A percentile compares a stretch with the other conserved stretches of the same genome.
Conservation (phyloP, 2,329 filamentous ascomycete species). For the Alternaria consortialis region DNA sequence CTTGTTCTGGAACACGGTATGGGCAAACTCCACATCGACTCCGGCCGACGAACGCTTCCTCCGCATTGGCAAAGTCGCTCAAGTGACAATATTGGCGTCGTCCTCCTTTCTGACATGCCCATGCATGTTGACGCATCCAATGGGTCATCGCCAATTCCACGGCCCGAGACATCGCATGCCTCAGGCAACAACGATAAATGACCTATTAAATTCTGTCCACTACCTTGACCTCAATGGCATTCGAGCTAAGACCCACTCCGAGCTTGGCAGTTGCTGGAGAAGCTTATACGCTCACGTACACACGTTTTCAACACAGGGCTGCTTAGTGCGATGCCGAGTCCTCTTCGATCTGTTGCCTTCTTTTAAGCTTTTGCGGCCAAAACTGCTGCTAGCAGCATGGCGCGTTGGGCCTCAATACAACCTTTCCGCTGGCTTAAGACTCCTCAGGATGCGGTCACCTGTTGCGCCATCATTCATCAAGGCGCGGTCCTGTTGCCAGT, state of each 20-base stretch:
- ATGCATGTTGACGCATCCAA: not conserved
- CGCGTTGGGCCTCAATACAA: not conserved
- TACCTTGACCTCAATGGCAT: not conserved
- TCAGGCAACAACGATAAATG: not conserved
- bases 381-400: not conserved
- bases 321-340: not conserved
- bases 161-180: not conserved
- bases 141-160: not conserved
- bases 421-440: not conserved
- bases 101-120: not conserved
- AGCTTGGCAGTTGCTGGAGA: not conserved
- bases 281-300: not conserved
- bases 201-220: not conserved
- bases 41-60: not conserved
- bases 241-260: not conserved
- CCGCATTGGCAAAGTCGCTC: not conserved
- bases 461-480: not conserved
- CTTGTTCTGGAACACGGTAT: not conserved
- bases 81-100: not conserved
- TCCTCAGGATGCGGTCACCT: not conserved
- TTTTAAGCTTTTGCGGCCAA: not conserved
- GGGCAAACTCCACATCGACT: not conserved
- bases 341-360: slow-evolving; percentile 1
- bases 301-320: not conserved
- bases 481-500: not conserved